These are phyloP conservation scores for Ophiostoma himal-ulmi DNA, from an alignment of 2,329 filamentous ascomycete genomes.

Conservation along the genomic window DNA sequence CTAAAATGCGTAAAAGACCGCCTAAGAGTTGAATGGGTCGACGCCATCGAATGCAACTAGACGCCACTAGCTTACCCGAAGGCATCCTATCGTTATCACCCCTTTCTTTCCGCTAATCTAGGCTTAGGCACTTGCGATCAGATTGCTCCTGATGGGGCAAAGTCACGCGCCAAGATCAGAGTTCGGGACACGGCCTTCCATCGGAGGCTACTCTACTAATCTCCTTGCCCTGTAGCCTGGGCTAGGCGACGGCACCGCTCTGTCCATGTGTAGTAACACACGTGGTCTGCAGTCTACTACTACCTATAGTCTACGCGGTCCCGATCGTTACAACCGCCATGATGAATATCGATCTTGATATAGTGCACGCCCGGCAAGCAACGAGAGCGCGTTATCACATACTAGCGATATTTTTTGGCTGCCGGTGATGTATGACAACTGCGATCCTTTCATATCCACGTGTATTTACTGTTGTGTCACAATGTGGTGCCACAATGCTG, in stretches of 20 bases:
- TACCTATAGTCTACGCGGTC: background rate
- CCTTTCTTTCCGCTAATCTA: background rate
- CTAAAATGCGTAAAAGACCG: background rate
- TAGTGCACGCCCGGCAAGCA: background rate
- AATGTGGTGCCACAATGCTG: too few relatives aligned
- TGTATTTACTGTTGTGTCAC: too few relatives aligned
- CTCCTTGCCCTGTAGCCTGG: background rate
- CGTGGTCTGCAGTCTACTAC: too few relatives aligned
- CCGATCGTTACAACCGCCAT: background rate
- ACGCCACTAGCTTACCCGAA: background rate
- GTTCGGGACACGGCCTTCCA: background rate
- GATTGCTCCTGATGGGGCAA: background rate
- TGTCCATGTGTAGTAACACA: background rate
- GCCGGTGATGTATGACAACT: background rate
- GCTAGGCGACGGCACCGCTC: background rate
- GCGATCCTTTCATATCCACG: too few relatives aligned
- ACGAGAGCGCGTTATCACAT: background rate
- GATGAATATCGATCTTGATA: background rate
- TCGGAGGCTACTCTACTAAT: background rate
- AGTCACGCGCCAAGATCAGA: background rate
- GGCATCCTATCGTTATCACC: background rate
- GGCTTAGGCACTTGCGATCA: background rate
- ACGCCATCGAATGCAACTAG: background rate
- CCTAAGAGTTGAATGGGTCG: background rate
- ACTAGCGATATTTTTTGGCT: background rate